Percentiles rank a stretch among this genome's conserved stretches.
phyloP scores from a whole-genome alignment of 2,329 filamentous ascomycete species.

The Fusarium circinatum region DNA sequence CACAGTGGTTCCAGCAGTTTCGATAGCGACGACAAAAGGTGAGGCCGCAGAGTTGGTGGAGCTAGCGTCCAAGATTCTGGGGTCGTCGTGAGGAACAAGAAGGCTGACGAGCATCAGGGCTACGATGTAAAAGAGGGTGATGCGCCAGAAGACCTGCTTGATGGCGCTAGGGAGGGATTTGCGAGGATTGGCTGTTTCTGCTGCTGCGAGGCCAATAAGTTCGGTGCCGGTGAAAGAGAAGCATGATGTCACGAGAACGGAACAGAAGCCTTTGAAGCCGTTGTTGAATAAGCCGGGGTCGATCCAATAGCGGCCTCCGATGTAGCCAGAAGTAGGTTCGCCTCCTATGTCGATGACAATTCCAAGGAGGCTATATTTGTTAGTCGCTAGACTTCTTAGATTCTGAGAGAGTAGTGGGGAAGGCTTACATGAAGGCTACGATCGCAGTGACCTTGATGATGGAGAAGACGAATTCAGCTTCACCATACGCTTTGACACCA shows the following conservation, averaged over 20 bases:
- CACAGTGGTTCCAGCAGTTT: conserved; percentile 82
- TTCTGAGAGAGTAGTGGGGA: accelerated
- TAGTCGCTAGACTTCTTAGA: background rate
- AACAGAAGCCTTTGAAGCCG: conserved; percentile 82
- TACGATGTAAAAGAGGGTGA: conserved; percentile 88
- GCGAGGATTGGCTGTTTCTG: conserved; percentile 80
- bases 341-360: conserved; percentile 87
- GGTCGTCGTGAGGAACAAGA: conserved; percentile 78
- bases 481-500: conserved; percentile 89
- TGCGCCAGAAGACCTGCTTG: conserved; percentile 96
- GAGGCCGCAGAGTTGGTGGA: conserved; percentile 76
- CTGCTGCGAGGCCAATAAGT: conserved; percentile 78
- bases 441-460: conserved; percentile 88
- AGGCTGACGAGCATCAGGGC: conserved; percentile 83
- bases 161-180: conserved; percentile 88
- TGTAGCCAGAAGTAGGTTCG: conserved; percentile 76
- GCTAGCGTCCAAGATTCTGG: conserved; percentile 67
- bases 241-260: conserved; percentile 78
- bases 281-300: conserved; percentile 84
- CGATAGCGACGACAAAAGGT: conserved; percentile 92
- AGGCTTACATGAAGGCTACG: conserved; percentile 84
- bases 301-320: conserved; percentile 81
- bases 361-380: conserved; percentile 72
- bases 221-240: conserved; percentile 82
- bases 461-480: conserved; percentile 88